These are phyloP conservation scores for Rhodotorula taiwanensis DNA, from an alignment of 768 basidiomycete genomes.

Conservation along the genomic window DNA sequence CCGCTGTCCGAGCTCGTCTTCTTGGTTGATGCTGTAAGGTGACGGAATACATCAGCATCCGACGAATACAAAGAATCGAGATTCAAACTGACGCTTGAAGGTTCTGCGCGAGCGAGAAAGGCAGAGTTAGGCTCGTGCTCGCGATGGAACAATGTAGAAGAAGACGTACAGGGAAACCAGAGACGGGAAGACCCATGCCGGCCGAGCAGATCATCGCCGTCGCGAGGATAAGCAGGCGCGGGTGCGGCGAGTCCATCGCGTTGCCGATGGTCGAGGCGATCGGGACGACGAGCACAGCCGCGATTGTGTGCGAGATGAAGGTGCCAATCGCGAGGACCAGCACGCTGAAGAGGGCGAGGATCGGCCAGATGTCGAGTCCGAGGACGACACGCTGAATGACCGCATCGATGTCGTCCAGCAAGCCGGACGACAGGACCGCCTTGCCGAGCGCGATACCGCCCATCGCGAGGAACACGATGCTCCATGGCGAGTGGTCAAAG, in stretches of 20 bases:
- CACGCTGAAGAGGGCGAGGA: slow-evolving; percentile 40
- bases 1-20: slow-evolving; percentile 83
- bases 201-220: slow-evolving; percentile 86
- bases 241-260: slow-evolving; percentile 61
- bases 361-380: slow-evolving; percentile 42
- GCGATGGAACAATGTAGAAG: no score
- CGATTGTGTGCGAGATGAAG: slow-evolving; percentile 82
- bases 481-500: slow-evolving; percentile 83
- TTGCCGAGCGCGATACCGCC: slow-evolving; percentile 94
- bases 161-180: slow-evolving; percentile 70
- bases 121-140: no score
- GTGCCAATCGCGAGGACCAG: slow-evolving; percentile 64
- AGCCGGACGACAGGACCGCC: slow-evolving; percentile 80
- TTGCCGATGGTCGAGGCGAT: slow-evolving; percentile 83
- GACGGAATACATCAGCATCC: no score
- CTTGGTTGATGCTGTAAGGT: slow-evolving; percentile 61
- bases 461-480: slow-evolving; percentile 93
- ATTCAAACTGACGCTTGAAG: neutral
- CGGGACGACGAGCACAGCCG: slow-evolving; percentile 90
- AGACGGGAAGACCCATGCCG: slow-evolving; percentile 98
- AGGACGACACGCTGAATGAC: slow-evolving; percentile 36
- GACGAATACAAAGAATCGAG: no score
- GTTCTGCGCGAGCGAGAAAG: neutral
- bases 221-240: slow-evolving; percentile 75
- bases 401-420: slow-evolving; percentile 60